Conservation (phyloP, 179 eudicot species). For the Amaranthus tricolor region DNA sequence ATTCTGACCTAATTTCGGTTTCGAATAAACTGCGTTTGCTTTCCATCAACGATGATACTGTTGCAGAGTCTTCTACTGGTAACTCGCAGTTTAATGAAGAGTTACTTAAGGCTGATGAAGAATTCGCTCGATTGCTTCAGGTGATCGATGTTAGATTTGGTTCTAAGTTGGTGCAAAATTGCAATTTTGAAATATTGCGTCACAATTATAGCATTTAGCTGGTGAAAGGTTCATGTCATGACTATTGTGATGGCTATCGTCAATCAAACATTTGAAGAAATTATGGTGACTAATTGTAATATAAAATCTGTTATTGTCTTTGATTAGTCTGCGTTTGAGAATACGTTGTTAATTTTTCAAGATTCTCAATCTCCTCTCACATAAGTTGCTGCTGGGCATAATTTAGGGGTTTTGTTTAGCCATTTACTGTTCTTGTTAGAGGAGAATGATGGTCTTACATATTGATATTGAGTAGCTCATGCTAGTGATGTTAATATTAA, state of each 20-base stretch:
- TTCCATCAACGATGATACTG: slow-evolving; percentile 40
- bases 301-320: background rate
- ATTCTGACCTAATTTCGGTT: slow-evolving; percentile 57
- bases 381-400: too few species aligned
- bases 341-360: too few species aligned
- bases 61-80: slow-evolving; percentile 25
- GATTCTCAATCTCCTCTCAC: too few species aligned
- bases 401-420: too few species aligned
- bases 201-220: background rate
- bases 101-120: slow-evolving; percentile 63
- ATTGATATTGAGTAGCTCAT: too few species aligned
- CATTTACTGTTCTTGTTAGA: too few species aligned
- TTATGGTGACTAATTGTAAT: background rate
- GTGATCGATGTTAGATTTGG: slow-evolving; percentile 24
- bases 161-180: background rate
- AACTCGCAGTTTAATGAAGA: slow-evolving; percentile 35
- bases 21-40: slow-evolving; percentile 60
- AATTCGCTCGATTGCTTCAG: slow-evolving; percentile 90
- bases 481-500: background rate
- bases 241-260: background rate
- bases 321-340: too few species aligned
- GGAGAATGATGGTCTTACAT: too few species aligned
- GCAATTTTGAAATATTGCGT: background rate
- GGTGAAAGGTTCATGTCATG: too few species aligned
- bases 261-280: background rate